These are phyloP conservation scores for Cystofilobasidium macerans DNA, from an alignment of 768 basidiomycete genomes.

Conservation along the genomic window DNA sequence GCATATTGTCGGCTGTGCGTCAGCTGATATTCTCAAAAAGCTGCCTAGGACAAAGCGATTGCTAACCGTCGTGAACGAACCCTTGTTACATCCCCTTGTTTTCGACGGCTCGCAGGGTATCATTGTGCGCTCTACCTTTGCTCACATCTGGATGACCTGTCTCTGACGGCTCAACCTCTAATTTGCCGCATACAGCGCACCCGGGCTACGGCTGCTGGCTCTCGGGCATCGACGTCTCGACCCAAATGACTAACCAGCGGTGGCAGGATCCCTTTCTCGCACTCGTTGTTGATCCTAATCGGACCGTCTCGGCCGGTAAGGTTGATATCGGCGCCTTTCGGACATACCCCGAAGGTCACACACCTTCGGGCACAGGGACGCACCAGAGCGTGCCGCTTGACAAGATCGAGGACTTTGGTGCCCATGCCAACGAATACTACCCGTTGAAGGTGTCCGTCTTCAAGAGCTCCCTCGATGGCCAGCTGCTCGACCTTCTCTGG, in stretches of 20 bases:
- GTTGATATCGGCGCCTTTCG: slow-evolving; percentile 99
- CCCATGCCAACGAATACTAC: slow-evolving; percentile 94
- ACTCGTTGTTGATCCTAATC: slow-evolving; percentile 95
- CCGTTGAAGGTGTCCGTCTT: slow-evolving; percentile 88
- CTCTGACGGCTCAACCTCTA: not conserved
- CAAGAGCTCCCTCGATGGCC: slow-evolving; percentile 77
- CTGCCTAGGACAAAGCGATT: too few relatives aligned
- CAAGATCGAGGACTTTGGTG: slow-evolving; percentile 99
- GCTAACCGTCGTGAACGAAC: too few relatives aligned
- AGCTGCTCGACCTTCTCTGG: slow-evolving; percentile 82
- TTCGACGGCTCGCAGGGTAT: slow-evolving; percentile 45
- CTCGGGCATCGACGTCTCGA: slow-evolving; percentile 96
- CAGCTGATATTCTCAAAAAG: too few relatives aligned
- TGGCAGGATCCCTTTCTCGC: slow-evolving; percentile 95
- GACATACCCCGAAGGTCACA: slow-evolving; percentile 90
- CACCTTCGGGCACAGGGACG: slow-evolving; percentile 65
- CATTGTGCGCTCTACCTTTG: slow-evolving; percentile 45
- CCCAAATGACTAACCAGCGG: slow-evolving; percentile 88
- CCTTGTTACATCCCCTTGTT: not conserved
- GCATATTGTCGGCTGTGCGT: slow-evolving; percentile 68
- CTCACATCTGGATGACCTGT: not conserved
- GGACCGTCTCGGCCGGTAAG: slow-evolving; percentile 94
- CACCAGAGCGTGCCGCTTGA: slow-evolving; percentile 92
- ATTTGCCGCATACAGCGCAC: slow-evolving; percentile 49
- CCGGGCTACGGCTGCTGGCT: slow-evolving; percentile 99